These are phyloP conservation scores for Apiotrichum porosum DNA, from an alignment of 1,284 basidiomycete species.

Conservation along the genomic window DNA sequence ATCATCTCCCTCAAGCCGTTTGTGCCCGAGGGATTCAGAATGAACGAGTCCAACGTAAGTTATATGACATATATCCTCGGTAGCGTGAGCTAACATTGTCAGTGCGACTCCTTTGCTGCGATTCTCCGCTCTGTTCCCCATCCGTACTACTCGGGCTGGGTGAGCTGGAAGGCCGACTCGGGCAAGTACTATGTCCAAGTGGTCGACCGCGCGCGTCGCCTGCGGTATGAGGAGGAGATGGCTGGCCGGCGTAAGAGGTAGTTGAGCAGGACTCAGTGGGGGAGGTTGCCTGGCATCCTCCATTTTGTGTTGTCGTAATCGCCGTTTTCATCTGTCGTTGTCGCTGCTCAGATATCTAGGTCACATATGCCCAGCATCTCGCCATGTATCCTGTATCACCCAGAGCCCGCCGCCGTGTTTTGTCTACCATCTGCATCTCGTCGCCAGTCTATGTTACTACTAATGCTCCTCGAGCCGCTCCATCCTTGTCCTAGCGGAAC, in stretches of 20 bases:
- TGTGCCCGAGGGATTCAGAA: constrained; percentile 51
- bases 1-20: constrained; percentile 56
- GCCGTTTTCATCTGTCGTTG: no score
- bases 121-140: constrained; percentile 34
- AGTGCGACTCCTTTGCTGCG: constrained; percentile 45
- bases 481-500: constrained; percentile 53
- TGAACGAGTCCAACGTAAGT: constrained; percentile 51
- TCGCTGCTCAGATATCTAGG: no score
- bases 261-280: neutral
- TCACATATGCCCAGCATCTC: no score
- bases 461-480: no score
- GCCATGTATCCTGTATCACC: no score
- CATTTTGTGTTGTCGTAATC: no score
- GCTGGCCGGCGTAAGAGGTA: constrained; percentile 19
- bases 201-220: constrained; percentile 34
- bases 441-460: no score
- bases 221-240: constrained; percentile 37
- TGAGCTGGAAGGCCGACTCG: constrained; percentile 45
- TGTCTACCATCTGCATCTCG: no score
- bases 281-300: neutral
- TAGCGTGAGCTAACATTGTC: neutral
- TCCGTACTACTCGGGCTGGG: constrained; percentile 41
- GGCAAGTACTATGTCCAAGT: constrained; percentile 40
- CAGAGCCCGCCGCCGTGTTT: no score
- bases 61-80: neutral